Evolutionary conservation across 352 stramenopile species (phyloP), one percentile per base, ranked within the genome.

Genomic region (Lagenidium giganteum): DNA sequence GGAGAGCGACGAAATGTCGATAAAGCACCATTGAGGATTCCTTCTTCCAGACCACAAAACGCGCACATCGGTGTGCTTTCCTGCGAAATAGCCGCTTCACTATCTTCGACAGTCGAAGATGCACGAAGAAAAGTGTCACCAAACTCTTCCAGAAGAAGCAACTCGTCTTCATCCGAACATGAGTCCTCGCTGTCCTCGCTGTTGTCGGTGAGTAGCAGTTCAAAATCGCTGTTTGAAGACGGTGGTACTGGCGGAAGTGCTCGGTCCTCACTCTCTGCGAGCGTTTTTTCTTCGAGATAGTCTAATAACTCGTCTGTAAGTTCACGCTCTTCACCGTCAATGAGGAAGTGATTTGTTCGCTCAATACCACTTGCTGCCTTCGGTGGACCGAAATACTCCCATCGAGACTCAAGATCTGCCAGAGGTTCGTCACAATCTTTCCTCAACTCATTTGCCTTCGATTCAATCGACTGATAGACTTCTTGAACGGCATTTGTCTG

Each of bases 291-390:
- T 33, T 87, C 64, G 16, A 93, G 44, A 44, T 87, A 85, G 4
- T 59, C 51, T 12, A 93, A 47, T 5, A 93, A 38, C 16, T 87
- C 71, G 30, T 90, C 77, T 2, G 77, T 87, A 11, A 93, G 48
- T 1, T 86, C 72, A 38, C 70, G 74, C 23, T 86, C 70, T 8
- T 78, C 65, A 0, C 80, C 72, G 53, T 93, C 72, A 32, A 90
- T 73, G 36, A 85, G 77, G 21, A 93, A 88, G 12, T 64, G 74
- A 17, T 70, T 70, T 0, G 75, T 91, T 5, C 55, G 51, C 14
- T 88, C 74, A 32, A 86, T 55, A 37, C 64, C 54, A 28, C 78
- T 70, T 12, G 58, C 64, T 8, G 57, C 57, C 12, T 60, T 63
- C 16, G 64, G 57, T 24, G 72, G 71, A 12, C 27, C 44, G 34